Evolutionary conservation across 805 yeast genomes (phyloP).

Genomic region (Kodamaea kaohsiungensis): DNA sequence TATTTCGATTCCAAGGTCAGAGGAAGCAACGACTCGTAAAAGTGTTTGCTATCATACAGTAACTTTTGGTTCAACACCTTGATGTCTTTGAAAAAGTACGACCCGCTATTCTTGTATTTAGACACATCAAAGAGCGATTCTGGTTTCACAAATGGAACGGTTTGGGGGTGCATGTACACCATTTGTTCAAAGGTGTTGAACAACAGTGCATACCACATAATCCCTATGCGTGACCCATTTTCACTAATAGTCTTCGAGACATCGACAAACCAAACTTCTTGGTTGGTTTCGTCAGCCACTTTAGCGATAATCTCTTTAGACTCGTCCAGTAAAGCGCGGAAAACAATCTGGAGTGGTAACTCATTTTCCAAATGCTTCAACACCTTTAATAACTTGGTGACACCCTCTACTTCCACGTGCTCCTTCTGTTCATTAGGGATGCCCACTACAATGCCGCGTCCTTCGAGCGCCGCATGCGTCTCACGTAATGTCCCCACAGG

Average conservation of each 20-base stretch:
- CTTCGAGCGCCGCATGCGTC: slow-evolving; percentile 3
- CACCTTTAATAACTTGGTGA: slow-evolving; percentile 9
- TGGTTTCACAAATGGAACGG: slow-evolving; percentile 13
- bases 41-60: slow-evolving; percentile 5
- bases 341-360: slow-evolving; percentile 15
- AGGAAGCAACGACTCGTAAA: slow-evolving; percentile 9
- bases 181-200: slow-evolving; percentile 12
- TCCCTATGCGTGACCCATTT: neutral
- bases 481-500: slow-evolving; percentile 4
- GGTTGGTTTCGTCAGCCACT: neutral
- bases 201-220: slow-evolving; percentile 12
- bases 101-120: slow-evolving; percentile 18
- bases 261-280: slow-evolving; percentile 7
- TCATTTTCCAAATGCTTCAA: slow-evolving; percentile 9
- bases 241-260: neutral
- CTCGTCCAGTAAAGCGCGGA: neutral
- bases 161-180: slow-evolving; percentile 10
- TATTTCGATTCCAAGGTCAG: slow-evolving; percentile 4
- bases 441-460: slow-evolving; percentile 14
- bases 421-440: neutral
- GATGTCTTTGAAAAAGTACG: slow-evolving; percentile 24
- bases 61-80: slow-evolving; percentile 5
- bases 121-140: slow-evolving; percentile 6
- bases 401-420: neutral
- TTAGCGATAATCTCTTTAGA: neutral